Percentiles rank a stretch among this genome's conserved stretches.
Evolutionary conservation across 495 filamentous ascomycete genomes (phyloP).

Genomic region (Aspergillus nanangensis): DNA sequence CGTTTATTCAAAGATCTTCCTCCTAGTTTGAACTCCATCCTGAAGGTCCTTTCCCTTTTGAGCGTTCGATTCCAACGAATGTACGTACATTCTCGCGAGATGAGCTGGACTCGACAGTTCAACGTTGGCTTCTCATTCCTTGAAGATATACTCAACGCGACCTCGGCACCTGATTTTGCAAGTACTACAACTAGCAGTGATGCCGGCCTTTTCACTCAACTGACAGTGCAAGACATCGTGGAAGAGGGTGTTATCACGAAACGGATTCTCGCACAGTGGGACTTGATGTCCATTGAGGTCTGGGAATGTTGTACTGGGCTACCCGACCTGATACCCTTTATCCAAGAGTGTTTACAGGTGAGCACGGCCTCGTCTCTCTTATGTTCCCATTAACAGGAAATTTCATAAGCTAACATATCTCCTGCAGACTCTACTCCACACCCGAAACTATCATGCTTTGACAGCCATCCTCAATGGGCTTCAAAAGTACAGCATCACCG

Average conservation of each 20-base stretch:
- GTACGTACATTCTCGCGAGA: slow-evolving; percentile 30
- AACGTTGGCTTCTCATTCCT: slow-evolving; percentile 28
- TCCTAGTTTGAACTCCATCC: slow-evolving; percentile 23
- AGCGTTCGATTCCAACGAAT: slow-evolving; percentile 29
- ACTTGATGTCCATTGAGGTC: slow-evolving; percentile 24
- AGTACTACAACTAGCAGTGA: slow-evolving; percentile 23
- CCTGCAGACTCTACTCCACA: slow-evolving; percentile 21
- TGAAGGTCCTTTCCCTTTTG: slow-evolving; percentile 35
- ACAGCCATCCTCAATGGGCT: slow-evolving; percentile 34
- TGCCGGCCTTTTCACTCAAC: slow-evolving; percentile 21
- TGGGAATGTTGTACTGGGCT: slow-evolving; percentile 41
- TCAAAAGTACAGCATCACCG: slow-evolving; percentile 26
- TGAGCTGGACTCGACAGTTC: slow-evolving; percentile 32
- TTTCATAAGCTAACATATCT: too few relatives aligned
- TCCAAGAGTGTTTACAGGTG: slow-evolving; percentile 35
- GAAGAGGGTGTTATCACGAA: slow-evolving; percentile 14
- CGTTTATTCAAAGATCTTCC: slow-evolving; percentile 28
- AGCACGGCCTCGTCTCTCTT: background rate
- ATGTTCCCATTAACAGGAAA: too few relatives aligned
- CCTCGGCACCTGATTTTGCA: slow-evolving; percentile 28
- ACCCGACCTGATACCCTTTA: slow-evolving; percentile 25
- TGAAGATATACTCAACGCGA: slow-evolving; percentile 27
- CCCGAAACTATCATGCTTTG: slow-evolving; percentile 31
- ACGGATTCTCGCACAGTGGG: slow-evolving; percentile 23
- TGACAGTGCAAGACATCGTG: slow-evolving; percentile 20